phyloP scores from a whole-genome alignment of 768 basidiomycete genomes.

The Naganishia antarctica region DNA sequence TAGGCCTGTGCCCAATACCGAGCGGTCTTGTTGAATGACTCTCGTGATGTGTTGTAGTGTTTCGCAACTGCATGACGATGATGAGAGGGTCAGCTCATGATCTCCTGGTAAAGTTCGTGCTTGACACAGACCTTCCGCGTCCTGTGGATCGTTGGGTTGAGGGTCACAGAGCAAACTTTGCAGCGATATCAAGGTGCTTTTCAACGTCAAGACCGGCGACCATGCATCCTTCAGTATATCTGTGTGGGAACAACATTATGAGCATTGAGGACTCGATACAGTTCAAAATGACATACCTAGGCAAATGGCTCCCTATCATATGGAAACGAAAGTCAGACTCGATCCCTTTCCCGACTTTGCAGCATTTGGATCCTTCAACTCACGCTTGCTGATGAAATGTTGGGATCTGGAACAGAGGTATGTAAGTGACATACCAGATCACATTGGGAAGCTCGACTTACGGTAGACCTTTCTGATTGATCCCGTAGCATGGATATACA shows the following conservation, averaged over 20 bases:
- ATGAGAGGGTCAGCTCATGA: not conserved
- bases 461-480: conserved; percentile 7
- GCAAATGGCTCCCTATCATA: conserved; percentile 72
- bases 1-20: conserved; percentile 90
- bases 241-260: conserved; percentile 49
- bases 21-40: conserved; percentile 85
- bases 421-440: conserved; percentile 51
- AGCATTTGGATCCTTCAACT: no score
- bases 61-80: conserved; percentile 65
- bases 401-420: conserved; percentile 70
- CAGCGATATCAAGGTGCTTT: conserved; percentile 89
- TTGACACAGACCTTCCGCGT: conserved; percentile 63
- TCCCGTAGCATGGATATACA: not conserved
- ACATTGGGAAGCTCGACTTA: not conserved
- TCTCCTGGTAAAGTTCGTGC: not conserved
- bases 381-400: conserved; percentile 78
- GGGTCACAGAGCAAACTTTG: conserved; percentile 89
- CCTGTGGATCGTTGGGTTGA: conserved; percentile 93
- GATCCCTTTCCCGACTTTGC: no score
- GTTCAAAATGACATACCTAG: conserved; percentile 58
- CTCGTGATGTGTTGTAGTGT: conserved; percentile 83
- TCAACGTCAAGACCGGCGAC: conserved; percentile 70
- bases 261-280: not conserved
- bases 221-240: conserved; percentile 59
- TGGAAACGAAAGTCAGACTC: not conserved